Evolutionary conservation across 768 basidiomycete species (phyloP).

Genomic region (Chalciporus piperatus): DNA sequence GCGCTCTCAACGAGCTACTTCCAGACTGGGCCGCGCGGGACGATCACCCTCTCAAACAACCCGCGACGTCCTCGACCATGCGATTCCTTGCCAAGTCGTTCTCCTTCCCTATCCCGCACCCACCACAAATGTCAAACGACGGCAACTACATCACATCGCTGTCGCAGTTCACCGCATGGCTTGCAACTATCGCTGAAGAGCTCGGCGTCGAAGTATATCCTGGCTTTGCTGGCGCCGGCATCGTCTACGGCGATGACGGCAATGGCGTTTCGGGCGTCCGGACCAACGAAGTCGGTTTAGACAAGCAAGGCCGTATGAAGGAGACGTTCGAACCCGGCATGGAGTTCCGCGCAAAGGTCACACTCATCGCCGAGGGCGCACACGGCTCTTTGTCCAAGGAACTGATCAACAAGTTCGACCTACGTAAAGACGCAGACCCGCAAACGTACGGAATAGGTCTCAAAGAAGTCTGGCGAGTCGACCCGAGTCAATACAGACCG

Average conservation of each 20-base stretch:
- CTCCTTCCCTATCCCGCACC: slow-evolving; percentile 86
- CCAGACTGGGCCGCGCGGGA: slow-evolving; percentile 72
- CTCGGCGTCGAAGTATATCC: slow-evolving; percentile 94
- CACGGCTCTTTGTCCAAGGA: slow-evolving; percentile 89
- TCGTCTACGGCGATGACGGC: slow-evolving; percentile 63
- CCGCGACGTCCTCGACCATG: slow-evolving; percentile 79
- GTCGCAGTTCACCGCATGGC: slow-evolving; percentile 86
- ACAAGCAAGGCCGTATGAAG: slow-evolving; percentile 72
- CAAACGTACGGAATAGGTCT: slow-evolving; percentile 97
- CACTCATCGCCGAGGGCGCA: slow-evolving; percentile 91
- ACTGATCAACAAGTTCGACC: slow-evolving; percentile 67
- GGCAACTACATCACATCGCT: slow-evolving; percentile 93
- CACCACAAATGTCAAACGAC: slow-evolving; percentile 94
- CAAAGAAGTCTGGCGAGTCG: slow-evolving; percentile 96
- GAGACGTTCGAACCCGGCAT: slow-evolving; percentile 93
- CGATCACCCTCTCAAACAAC: slow-evolving; percentile 78
- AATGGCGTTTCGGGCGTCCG: slow-evolving; percentile 57
- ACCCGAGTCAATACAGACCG: slow-evolving; percentile 56
- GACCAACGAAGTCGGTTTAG: slow-evolving; percentile 93
- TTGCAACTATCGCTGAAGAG: slow-evolving; percentile 80
- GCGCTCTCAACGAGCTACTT: slow-evolving; percentile 85
- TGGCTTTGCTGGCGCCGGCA: slow-evolving; percentile 88
- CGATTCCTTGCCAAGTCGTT: slow-evolving; percentile 69
- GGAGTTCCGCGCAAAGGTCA: slow-evolving; percentile 91
- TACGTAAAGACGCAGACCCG: slow-evolving; percentile 65